Percentiles rank a stretch among this genome's conserved stretches.
phyloP scores from a whole-genome alignment of 2,329 filamentous ascomycete species.

The Scleromitrula shiraiana region DNA sequence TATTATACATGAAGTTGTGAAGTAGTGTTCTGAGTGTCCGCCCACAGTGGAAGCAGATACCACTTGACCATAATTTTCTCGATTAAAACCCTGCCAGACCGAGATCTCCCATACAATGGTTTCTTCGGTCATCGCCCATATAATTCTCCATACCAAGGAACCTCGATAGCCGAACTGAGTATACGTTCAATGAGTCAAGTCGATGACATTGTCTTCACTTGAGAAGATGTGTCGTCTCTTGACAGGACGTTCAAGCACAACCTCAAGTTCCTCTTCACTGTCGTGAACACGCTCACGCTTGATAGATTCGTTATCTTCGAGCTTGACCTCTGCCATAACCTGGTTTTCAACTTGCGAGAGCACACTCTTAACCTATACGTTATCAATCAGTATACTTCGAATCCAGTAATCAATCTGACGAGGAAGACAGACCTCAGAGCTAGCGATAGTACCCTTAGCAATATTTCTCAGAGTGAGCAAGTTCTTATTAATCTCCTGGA shows the following conservation, averaged over 20 bases:
- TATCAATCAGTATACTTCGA: background rate
- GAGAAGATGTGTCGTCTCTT: conserved; percentile 8
- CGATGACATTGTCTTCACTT: conserved; percentile 2
- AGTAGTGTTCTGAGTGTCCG: too few species aligned
- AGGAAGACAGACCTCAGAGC: background rate
- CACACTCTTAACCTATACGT: background rate
- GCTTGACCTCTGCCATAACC: background rate
- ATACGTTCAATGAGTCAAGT: background rate
- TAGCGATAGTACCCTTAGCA: background rate
- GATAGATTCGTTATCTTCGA: background rate
- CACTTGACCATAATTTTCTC: too few species aligned
- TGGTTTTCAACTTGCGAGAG: background rate
- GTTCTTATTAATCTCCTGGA: background rate
- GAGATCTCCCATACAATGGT: too few species aligned
- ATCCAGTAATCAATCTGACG: background rate
- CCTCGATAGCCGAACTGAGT: too few species aligned
- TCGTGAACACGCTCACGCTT: conserved; percentile 1
- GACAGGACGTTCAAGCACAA: conserved; percentile 8
- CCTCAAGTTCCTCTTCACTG: conserved; percentile 2
- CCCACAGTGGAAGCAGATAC: too few species aligned
- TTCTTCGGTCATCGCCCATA: too few species aligned
- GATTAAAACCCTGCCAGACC: too few species aligned
- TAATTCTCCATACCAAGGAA: too few species aligned
- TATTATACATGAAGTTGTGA: too few species aligned
- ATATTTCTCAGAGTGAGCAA: background rate